These are phyloP conservation scores for Micractinium conductrix DNA, from an alignment of 139 green algal genomes.

Conservation along the genomic window DNA sequence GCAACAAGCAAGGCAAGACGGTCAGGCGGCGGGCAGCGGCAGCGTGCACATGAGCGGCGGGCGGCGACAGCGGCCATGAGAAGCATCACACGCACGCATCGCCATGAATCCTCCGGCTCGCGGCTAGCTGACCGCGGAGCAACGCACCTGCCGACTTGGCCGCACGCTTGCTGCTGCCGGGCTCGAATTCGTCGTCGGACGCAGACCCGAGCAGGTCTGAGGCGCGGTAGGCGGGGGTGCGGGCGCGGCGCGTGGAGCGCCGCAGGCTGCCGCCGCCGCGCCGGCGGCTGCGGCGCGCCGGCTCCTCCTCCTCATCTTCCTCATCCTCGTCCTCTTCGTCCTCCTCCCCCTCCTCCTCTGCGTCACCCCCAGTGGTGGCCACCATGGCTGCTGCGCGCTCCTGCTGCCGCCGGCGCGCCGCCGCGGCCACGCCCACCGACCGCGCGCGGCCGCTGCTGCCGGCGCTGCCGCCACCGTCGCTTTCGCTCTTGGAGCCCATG, in stretches of 20 bases:
- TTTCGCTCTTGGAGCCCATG: conserved; percentile 37
- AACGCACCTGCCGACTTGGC: conserved; percentile 18
- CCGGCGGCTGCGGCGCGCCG: neutral
- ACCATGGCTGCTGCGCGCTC: neutral
- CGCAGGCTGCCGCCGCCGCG: conserved; percentile 10
- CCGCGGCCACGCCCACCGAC: neutral
- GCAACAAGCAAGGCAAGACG: neutral
- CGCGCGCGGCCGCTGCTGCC: conserved; percentile 16
- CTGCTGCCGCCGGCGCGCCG: conserved; percentile 1
- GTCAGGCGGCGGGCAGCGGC: neutral
- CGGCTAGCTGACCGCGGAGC: no score
- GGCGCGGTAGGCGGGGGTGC: conserved; percentile 24
- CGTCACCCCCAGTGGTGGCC: neutral
- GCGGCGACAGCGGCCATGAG: no score
- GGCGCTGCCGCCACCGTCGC: conserved; percentile 21
- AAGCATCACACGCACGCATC: no score
- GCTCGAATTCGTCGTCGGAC: conserved; percentile 30
- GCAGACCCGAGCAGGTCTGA: conserved; percentile 21
- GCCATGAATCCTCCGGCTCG: no score
- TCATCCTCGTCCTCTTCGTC: neutral
- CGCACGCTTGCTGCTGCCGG: conserved; percentile 8
- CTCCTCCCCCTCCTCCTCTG: neutral
- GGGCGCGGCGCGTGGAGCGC: conserved; percentile 7
- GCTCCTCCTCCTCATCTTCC: conserved; percentile 19
- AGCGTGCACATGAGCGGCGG: neutral